Evolutionary conservation across 2,329 filamentous ascomycete species (phyloP), one percentile per base, ranked within the genome.

Genomic region (Fusarium sp.): DNA sequence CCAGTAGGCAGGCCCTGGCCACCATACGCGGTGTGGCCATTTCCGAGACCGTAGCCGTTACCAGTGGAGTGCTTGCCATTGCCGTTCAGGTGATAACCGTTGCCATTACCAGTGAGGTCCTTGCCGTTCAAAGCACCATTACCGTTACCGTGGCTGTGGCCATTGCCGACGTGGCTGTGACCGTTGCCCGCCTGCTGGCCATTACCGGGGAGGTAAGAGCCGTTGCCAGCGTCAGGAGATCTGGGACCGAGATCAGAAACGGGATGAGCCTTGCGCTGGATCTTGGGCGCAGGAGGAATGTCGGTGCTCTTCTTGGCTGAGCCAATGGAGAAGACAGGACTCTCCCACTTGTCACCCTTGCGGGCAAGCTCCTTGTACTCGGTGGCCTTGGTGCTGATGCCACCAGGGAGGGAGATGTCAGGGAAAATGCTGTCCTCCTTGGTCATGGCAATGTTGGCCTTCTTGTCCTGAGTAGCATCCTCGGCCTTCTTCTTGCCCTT

Each of bases 261-360:
- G 4, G 74, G 56, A 30, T 79, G 80, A 4, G 76, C 58, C 83
- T 90, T 90, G 69, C 85, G 84, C 67, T 84, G 82, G 14, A 91
- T 84, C 66, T 84, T 81, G 27, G 88, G 88, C 3, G 87, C 85
- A n/a, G 79, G 81, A 2, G 95, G 95, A 50, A 98, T 88, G 79
- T 93, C 90, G 27, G 85, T 88, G 47, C 94, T 95, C 84, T 92
- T 91, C 65, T 89, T 87, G 12, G 95, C 95, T 50, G 86, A 89
- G 57, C 97, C 96, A 77, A 98, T 93, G 69, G 91, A 92, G 87
- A 99, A 99, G 79, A 99, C 91, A 11, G 96, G 95, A 70, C 94
- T 97, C 87, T 98, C 93, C 97, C 97, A 99, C 83, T 91, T 92
- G 65, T 98, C 94, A 62, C 97, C 97, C 90, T 97, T 95, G 76